Base-by-base conservation (phyloP, 129 eudicot genomes). In the Smallanthus sonchifolius region DNA sequence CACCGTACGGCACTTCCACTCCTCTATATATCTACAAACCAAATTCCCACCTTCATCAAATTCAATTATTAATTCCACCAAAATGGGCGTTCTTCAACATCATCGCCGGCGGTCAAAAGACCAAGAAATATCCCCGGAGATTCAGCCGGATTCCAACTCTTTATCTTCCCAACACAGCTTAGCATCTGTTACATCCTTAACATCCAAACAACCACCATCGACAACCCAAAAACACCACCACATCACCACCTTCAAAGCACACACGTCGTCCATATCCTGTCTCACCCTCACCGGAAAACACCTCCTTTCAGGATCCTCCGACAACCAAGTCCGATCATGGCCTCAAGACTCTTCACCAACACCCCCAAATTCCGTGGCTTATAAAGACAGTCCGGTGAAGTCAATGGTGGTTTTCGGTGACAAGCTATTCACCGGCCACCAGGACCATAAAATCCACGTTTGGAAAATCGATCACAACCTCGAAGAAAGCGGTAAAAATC, bases 361-460 rank as follows among this genome's bases (percentile, higher is more conserved):
- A 0, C 36, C 2, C 51, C 75, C 40, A 1, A 78, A 61, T 72
- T 63, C 79, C 6, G 32, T 70, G 0, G 78, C 84, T 0, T 47
- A 67, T 11, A 76, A 79, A 16, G 70, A 68, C 38, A 80, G 88
- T 34, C 80, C 92, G 5, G 88, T 87, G 51, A 92, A 92, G 34
- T 78, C 90, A 44, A 70, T 89, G 40, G 77, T 84, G 11, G 83
- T 85, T 3, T 52, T 67, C 15, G 87, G 82, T 7, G 87, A 85
- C 42, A 84, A 79, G 60, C 14, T 93, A 62, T 76, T 93, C 69
- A 90, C 88, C 54, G 96, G 96, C 5, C 95, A 93, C 79, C 91
- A 86, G 30, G 98, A 93, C 61, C 86, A 87, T 69, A 89, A 83
- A 73, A 89, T 93, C 13, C 84, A 92, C 14, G 98, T 93, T 1